Percentiles rank a stretch among this genome's conserved stretches.
Evolutionary conservation across 305 asterid species (phyloP).

Genomic region (Solanum hybrid): DNA sequence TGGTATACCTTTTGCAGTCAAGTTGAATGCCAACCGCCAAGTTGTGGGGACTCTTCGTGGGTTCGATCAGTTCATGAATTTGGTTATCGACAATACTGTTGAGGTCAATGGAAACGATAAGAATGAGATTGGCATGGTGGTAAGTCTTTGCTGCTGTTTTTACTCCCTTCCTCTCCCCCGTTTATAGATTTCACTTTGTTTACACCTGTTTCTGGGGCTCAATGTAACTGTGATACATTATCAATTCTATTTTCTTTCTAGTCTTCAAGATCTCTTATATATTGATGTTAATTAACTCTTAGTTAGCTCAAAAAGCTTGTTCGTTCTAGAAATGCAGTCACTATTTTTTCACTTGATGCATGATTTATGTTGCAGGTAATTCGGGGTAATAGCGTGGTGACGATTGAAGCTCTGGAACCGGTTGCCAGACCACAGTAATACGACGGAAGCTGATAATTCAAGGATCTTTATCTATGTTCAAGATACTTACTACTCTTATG

Average conservation of each 20-base stretch:
- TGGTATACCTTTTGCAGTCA: slow-evolving; percentile 2
- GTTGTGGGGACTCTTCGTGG: slow-evolving; percentile 17
- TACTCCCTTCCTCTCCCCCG: not conserved
- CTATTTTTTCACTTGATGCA: too few relatives aligned
- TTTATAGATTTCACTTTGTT: not conserved
- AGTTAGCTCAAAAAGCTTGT: not conserved
- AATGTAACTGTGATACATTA: not conserved
- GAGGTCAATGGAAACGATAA: slow-evolving; percentile 10
- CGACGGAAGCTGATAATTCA: not conserved
- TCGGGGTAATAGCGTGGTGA: slow-evolving; percentile 14
- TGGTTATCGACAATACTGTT: slow-evolving; percentile 14
- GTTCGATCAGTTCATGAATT: slow-evolving; percentile 19
- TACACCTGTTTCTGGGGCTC: not conserved
- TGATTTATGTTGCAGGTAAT: slow-evolving; percentile 8
- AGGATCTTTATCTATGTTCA: not conserved
- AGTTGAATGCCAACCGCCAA: slow-evolving; percentile 12
- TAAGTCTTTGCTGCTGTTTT: slow-evolving; percentile 11
- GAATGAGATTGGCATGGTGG: slow-evolving; percentile 87
- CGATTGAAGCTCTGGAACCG: slow-evolving; percentile 14
- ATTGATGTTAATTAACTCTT: not conserved
- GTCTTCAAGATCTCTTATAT: not conserved
- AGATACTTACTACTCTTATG: not conserved
- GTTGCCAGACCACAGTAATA: slow-evolving; percentile 7
- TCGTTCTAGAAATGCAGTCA: not conserved
- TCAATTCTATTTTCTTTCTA: not conserved